Conservation (phyloP, 352 stramenopile species). For the Phytophthora lateralis region DNA sequence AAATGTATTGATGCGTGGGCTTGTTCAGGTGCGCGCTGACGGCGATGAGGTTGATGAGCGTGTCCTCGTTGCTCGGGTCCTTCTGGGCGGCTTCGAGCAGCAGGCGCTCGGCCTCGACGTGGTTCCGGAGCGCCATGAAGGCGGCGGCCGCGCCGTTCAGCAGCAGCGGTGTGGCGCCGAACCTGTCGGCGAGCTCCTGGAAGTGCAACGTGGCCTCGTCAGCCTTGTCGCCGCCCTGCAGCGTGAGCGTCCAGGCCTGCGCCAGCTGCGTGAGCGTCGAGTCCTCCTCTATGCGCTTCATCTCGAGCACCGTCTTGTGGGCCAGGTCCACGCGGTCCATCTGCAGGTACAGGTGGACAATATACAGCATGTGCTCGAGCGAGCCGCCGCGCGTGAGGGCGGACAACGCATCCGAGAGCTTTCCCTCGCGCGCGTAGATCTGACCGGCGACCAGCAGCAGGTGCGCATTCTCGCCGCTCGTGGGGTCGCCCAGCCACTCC, state of each 20-base stretch:
- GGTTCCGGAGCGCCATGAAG: slow-evolving; percentile 93
- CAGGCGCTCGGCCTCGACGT: slow-evolving; percentile 87
- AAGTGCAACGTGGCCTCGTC: slow-evolving; percentile 94
- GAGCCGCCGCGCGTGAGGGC: slow-evolving; percentile 90
- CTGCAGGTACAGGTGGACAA: slow-evolving; percentile 88
- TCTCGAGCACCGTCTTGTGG: slow-evolving; percentile 83
- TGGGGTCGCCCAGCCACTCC: slow-evolving; percentile 87
- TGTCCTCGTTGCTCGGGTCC: slow-evolving; percentile 89
- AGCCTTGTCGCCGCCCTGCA: slow-evolving; percentile 82
- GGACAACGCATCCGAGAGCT: slow-evolving; percentile 94
- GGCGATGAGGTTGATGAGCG: slow-evolving; percentile 94
- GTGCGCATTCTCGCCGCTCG: slow-evolving; percentile 86
- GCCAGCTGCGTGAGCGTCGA: slow-evolving; percentile 95
- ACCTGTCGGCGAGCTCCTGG: slow-evolving; percentile 94
- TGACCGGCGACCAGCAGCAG: slow-evolving; percentile 94
- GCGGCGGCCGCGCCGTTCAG: slow-evolving; percentile 92
- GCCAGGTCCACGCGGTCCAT: slow-evolving; percentile 96
- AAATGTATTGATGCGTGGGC: slow-evolving; percentile 73
- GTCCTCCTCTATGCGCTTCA: slow-evolving; percentile 96
- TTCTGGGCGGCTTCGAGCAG: slow-evolving; percentile 90
- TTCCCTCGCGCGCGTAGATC: slow-evolving; percentile 92
- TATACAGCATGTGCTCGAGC: slow-evolving; percentile 94
- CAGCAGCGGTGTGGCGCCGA: slow-evolving; percentile 91
- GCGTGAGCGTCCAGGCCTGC: slow-evolving; percentile 87
- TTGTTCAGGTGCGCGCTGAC: slow-evolving; percentile 92